Evolutionary conservation across 805 yeast species (phyloP), one percentile per base, ranked within the genome.

Genomic region (Candida gorgasii): DNA sequence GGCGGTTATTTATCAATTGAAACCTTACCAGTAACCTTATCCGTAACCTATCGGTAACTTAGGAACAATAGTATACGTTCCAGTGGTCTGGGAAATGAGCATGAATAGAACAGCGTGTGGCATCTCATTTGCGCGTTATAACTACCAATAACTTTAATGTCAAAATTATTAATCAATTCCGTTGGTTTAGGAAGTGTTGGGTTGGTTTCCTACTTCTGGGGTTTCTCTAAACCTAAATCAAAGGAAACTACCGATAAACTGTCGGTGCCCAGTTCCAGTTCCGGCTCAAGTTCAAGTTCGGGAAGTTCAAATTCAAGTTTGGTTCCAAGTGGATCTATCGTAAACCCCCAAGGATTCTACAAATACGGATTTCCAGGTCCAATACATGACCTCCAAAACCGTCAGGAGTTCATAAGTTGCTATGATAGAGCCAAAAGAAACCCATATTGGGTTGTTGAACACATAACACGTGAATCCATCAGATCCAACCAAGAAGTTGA

Each of bases 361-460:
- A 82, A 83, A 53, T 90, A 86, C 59, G 99, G 99, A 3, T 89
- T 87, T 56, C 99, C 98, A 0, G 96, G 97, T 1, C 98, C 98
- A 0, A 76, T 86, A 23, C 95, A 89, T 61, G 99, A 93, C 58
- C 63, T 92, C 45, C 79, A 80, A 43, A 78, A 71, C 8, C 74
- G 88, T 47, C 71, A 74, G 43, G 97, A 89, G 65, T 93, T 84
- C 61, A 78, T 92, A 14, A 80, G 93, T 42, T 87, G 93, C 52
- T 93, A 82, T 62, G 92, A 93, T 58, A 77, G 99, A 51, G 77
- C 82, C 48, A 85, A 82, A 24, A 75, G 90, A 46, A 89, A 88
- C 57, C 99, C 99, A 18, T 80, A 81, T 61, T 89, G 87, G 83
- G 85, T 76, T 82, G 84, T 90, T 26, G 97, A 92, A 64, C 97